These are phyloP conservation scores for Naganishia liquefaciens DNA, from an alignment of 1,284 basidiomycete genomes.

Conservation along the genomic window DNA sequence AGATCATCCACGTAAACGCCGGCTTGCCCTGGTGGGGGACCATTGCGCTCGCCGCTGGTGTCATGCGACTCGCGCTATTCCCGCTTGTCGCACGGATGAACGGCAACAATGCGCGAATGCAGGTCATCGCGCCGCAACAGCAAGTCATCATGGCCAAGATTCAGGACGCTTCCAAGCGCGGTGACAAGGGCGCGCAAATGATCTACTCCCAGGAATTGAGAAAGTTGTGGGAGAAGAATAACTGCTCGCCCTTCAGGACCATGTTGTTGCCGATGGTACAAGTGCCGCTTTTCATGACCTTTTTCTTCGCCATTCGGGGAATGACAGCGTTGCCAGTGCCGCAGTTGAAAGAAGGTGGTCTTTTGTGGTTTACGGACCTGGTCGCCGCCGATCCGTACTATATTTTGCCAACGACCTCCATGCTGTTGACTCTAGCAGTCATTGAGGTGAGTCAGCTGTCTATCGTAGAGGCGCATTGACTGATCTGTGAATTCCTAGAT, in stretches of 20 bases:
- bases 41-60: slow-evolving; percentile 70
- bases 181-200: slow-evolving; percentile 63
- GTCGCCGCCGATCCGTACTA: slow-evolving; percentile 76
- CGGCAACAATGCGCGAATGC: slow-evolving; percentile 70
- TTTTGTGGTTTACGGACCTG: slow-evolving; percentile 74
- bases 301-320: slow-evolving; percentile 79
- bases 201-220: slow-evolving; percentile 62
- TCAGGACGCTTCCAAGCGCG: slow-evolving; percentile 55
- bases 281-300: slow-evolving; percentile 74
- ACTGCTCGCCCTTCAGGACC: slow-evolving; percentile 65
- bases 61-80: slow-evolving; percentile 69
- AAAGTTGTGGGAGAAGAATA: slow-evolving; percentile 68
- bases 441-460: slow-evolving; percentile 60
- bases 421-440: slow-evolving; percentile 69
- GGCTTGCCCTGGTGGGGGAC: slow-evolving; percentile 84
- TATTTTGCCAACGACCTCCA: slow-evolving; percentile 69
- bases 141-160: slow-evolving; percentile 61
- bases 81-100: slow-evolving; percentile 69
- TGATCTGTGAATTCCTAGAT: slow-evolving; percentile 52
- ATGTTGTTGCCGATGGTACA: slow-evolving; percentile 69
- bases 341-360: slow-evolving; percentile 75
- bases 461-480: background rate
- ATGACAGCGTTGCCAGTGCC: slow-evolving; percentile 71
- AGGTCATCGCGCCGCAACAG: slow-evolving; percentile 65
- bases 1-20: slow-evolving; percentile 70